Evolutionary conservation across 331 rosid species (phyloP).

Genomic region (Phaseolus coccineus): DNA sequence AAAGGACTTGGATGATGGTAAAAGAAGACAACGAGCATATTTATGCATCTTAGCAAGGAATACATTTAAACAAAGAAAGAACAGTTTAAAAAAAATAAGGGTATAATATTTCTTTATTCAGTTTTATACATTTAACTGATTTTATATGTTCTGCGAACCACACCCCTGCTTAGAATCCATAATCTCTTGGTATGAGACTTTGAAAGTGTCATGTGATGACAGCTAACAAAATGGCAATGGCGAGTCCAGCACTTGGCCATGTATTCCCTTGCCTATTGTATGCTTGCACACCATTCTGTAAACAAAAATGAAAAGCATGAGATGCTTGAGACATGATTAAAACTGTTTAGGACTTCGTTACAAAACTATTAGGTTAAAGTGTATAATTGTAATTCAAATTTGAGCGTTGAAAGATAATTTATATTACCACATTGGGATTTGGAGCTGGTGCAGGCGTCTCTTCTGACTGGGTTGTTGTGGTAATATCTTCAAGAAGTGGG

Average conservation of each 20-base stretch:
- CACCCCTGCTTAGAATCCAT: conserved; percentile 39
- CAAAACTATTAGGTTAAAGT: neutral
- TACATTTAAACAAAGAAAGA: neutral
- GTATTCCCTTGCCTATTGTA: conserved; percentile 51
- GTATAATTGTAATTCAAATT: neutral
- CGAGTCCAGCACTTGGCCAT: conserved; percentile 58
- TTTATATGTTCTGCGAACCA: conserved; percentile 43
- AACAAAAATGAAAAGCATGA: conserved; percentile 3
- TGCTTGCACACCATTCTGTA: conserved; percentile 70
- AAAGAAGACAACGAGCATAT: neutral
- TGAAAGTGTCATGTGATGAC: conserved; percentile 52
- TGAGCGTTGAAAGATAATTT: neutral
- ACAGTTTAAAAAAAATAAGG: neutral
- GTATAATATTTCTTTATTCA: conserved; percentile 40
- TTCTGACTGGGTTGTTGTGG: conserved; percentile 49
- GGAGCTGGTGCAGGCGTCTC: conserved; percentile 90
- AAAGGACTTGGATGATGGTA: too few species aligned
- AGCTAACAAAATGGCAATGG: conserved; percentile 59
- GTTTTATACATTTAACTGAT: conserved; percentile 39
- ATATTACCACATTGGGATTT: conserved; percentile 59
- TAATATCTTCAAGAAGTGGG: conserved; percentile 62
- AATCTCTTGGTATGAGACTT: neutral
- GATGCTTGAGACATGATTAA: conserved; percentile 9
- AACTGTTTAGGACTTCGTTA: neutral
- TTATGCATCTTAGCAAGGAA: conserved; percentile 13